Conservation (phyloP, 495 filamentous ascomycete species). For the Clavariopsis aquatica region DNA sequence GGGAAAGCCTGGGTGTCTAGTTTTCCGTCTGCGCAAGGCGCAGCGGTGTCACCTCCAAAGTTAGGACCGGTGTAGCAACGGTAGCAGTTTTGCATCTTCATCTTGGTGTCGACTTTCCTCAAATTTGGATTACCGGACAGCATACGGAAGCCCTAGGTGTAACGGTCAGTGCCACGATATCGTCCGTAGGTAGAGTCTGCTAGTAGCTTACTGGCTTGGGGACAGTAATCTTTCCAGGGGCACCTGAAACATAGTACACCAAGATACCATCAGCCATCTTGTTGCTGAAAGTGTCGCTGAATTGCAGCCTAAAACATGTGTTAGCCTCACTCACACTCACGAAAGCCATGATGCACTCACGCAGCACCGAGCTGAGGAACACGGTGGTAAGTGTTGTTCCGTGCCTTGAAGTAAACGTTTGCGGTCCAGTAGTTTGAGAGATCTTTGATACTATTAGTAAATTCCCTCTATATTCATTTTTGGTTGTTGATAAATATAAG, state of each 20-base stretch:
- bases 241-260: constrained; percentile 31
- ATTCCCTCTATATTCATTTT: no score
- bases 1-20: constrained; percentile 30
- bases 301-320: neutral
- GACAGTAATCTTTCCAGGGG: constrained; percentile 23
- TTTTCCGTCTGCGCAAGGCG: constrained; percentile 27
- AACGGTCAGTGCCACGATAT: neutral
- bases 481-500: neutral
- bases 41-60: constrained; percentile 31
- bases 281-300: constrained; percentile 30
- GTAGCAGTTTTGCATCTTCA: constrained; percentile 34
- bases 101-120: neutral
- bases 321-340: neutral
- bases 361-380: constrained; percentile 26
- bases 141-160: constrained; percentile 35
- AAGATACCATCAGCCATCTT: constrained; percentile 26
- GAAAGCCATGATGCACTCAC: neutral
- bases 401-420: constrained; percentile 34
- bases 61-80: constrained; percentile 30
- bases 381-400: constrained; percentile 31
- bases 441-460: neutral
- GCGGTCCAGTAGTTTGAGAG: constrained; percentile 35
- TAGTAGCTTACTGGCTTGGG: constrained; percentile 28
- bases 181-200: neutral
- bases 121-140: constrained; percentile 30